Base-by-base conservation (phyloP, 2,329 filamentous ascomycete genomes). In the Paracamarosporium sp. region DNA sequence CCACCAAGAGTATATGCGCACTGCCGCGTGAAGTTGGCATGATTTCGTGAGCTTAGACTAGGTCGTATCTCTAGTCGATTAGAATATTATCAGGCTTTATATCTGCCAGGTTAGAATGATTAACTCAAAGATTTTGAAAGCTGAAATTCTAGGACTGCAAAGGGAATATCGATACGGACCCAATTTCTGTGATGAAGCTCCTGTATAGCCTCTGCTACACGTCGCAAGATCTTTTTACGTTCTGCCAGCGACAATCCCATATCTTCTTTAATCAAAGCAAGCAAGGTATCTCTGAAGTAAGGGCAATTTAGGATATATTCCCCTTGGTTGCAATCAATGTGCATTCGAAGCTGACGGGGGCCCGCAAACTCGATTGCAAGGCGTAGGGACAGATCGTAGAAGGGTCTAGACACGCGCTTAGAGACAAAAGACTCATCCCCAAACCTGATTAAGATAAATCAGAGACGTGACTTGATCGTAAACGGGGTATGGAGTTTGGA, bases 81-180 rank as follows among this genome's bases (percentile, higher is more conserved):
- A 78, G 61, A 50, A 79, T 71, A 55, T 79, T 78, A 51, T 78
- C 72, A 24, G 73, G 75, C 60, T 78, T 78, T 17, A 79, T 61
- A 68, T 79, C 77, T 78, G 55, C 51, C 30, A n/a, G n/a, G n/a
- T n/a, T 59, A 64, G 24, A 60, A 67, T 61, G 40, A 57, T 69
- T 52, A 69, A 62, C 64, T 58, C 55, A 53, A 44, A 2, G 56
- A 59, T 48, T 63, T 61, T 13, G 59, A 56, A 27, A 35, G 54
- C 47, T 56, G 53, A 52, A 28, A 17, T 61, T 54, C 64, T 13
- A 54, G n/a, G 30, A 60, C 43, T 57, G 15, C 27, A 36, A 46
- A 62, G 13, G 60, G 55, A 24, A 44, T 76, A 77, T 74, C 72
- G 31, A 71, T 63, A 54, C 77, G 72, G 22, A 76, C 64, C 75